phyloP scores from a whole-genome alignment of 768 basidiomycete genomes.

The Podaxis pistillaris region DNA sequence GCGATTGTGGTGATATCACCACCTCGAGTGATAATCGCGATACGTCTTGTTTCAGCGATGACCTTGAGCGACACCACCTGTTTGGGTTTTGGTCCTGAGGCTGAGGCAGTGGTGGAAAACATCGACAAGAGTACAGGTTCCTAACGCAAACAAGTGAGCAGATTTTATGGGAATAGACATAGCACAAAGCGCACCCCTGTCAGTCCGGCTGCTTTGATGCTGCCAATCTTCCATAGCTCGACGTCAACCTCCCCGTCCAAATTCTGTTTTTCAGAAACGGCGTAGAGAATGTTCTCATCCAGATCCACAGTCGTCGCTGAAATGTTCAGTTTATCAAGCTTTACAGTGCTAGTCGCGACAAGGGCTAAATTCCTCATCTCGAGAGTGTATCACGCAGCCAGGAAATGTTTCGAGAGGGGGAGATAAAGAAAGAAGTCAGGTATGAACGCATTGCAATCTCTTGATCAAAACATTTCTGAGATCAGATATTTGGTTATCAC shows the following conservation, averaged over 20 bases:
- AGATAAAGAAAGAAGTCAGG: conserved; percentile 11
- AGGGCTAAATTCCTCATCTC: conserved; percentile 60
- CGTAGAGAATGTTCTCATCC: conserved; percentile 60
- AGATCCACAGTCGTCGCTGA: conserved; percentile 56
- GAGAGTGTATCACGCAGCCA: not conserved
- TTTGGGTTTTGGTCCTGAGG: conserved; percentile 21
- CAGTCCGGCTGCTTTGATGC: conserved; percentile 5
- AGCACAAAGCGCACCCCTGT: not conserved
- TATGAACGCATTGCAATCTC: conserved; percentile 15
- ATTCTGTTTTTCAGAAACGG: conserved; percentile 48
- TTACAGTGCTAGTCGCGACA: conserved; percentile 27
- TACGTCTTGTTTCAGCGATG: conserved; percentile 64
- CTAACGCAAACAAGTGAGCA: conserved; percentile 3
- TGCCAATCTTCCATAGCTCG: conserved; percentile 51
- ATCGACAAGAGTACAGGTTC: conserved; percentile 30
- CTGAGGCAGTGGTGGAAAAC: conserved; percentile 35
- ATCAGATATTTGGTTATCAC: conserved; percentile 22
- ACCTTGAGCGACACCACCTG: conserved; percentile 68
- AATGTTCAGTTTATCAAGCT: conserved; percentile 34
- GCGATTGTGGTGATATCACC: conserved; percentile 81
- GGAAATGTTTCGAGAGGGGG: not conserved
- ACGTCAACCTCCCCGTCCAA: conserved; percentile 52
- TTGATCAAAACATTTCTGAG: conserved; percentile 16
- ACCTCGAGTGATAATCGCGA: conserved; percentile 66
- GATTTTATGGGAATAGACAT: not conserved